Conservation (phyloP, 371 early-diverging fungal species). For the Apophysomyces variabilis region DNA sequence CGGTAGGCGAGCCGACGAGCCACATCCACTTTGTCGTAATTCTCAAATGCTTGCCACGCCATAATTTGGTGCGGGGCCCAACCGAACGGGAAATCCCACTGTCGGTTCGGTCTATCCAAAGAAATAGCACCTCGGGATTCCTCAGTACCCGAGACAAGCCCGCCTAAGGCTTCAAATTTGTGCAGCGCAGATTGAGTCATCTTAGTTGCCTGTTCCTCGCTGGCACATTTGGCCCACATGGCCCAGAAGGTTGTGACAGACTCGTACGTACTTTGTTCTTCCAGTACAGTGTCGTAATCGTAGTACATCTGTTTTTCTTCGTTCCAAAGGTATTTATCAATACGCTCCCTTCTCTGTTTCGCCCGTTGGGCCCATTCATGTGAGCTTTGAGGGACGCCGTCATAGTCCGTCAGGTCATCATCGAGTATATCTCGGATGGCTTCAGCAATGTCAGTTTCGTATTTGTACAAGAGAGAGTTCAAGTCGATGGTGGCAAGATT, state of each 20-base stretch:
- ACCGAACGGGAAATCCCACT: conserved; percentile 96
- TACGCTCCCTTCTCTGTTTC: conserved; percentile 55
- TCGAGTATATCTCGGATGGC: conserved; percentile 69
- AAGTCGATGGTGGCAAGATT: conserved; percentile 92
- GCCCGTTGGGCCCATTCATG: conserved; percentile 62
- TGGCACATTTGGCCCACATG: conserved; percentile 76
- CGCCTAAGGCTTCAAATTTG: conserved; percentile 87
- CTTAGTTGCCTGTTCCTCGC: conserved; percentile 64
- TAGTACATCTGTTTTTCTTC: conserved; percentile 59
- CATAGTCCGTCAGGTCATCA: conserved; percentile 54
- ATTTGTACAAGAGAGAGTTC: conserved; percentile 91
- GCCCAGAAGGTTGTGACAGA: conserved; percentile 78
- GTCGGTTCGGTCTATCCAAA: conserved; percentile 89
- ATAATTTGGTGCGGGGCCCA: conserved; percentile 99
- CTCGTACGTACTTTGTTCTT: conserved; percentile 65
- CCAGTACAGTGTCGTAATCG: conserved; percentile 66
- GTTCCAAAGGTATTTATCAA: conserved; percentile 76
- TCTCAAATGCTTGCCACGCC: conserved; percentile 90
- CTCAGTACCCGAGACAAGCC: conserved; percentile 90
- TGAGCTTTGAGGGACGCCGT: conserved; percentile 44
- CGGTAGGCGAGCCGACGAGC: conserved; percentile 89
- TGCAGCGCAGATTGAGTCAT: conserved; percentile 59
- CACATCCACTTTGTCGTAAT: conserved; percentile 81
- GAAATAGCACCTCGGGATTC: conserved; percentile 78
- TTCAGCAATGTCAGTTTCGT: conserved; percentile 89